These are phyloP conservation scores for Didymella exigua DNA, from an alignment of 2,329 filamentous ascomycete genomes.

Conservation along the genomic window DNA sequence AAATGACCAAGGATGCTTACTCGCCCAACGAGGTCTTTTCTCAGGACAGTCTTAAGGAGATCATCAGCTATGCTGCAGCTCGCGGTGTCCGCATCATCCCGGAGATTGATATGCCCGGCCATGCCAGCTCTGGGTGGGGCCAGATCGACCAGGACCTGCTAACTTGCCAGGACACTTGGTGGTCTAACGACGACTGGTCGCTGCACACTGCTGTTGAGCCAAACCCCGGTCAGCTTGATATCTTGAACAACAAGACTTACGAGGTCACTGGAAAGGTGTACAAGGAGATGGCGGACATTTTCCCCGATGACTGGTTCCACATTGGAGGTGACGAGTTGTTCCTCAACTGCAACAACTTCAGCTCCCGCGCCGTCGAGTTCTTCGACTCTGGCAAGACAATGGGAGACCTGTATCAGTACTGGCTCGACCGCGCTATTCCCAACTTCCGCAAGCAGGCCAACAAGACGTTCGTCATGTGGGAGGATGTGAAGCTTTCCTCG, in stretches of 20 bases:
- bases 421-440: conserved; percentile 59
- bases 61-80: conserved; percentile 58
- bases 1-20: conserved; percentile 62
- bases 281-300: conserved; percentile 57
- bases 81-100: conserved; percentile 65
- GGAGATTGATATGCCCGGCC: conserved; percentile 68
- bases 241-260: conserved; percentile 62
- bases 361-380: conserved; percentile 56
- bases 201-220: conserved; percentile 63
- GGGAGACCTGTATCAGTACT: conserved; percentile 60
- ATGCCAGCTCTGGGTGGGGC: conserved; percentile 61
- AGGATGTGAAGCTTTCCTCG: conserved; percentile 56
- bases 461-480: conserved; percentile 64
- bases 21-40: conserved; percentile 57
- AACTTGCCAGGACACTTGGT: conserved; percentile 63
- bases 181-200: conserved; percentile 63
- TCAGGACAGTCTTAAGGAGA: conserved; percentile 49
- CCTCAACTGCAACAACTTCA: conserved; percentile 64
- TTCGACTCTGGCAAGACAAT: conserved; percentile 58
- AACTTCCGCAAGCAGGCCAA: conserved; percentile 55
- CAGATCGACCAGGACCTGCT: conserved; percentile 63
- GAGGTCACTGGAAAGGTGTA: conserved; percentile 61
- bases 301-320: conserved; percentile 61
- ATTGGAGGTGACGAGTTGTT: conserved; percentile 63
- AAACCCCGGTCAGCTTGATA: conserved; percentile 62